Evolutionary conservation across 202 grass and related monocot species (phyloP).

Genomic region (Setaria italica): DNA sequence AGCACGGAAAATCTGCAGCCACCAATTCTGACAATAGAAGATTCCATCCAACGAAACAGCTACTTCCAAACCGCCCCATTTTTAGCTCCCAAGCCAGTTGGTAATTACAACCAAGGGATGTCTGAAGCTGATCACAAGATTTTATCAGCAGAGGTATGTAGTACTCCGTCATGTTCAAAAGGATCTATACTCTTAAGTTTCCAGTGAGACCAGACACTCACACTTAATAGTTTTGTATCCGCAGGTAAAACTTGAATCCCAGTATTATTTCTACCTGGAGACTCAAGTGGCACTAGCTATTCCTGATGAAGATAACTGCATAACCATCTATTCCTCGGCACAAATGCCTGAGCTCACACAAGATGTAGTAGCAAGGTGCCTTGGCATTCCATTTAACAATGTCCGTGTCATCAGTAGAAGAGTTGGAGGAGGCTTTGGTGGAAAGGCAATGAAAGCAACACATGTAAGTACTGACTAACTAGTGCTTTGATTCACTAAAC

Average conservation of each 20-base stretch:
- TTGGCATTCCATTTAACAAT: conserved; percentile 72
- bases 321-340: conserved; percentile 28
- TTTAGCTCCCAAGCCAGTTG: conserved; percentile 52
- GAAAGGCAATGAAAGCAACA: conserved; percentile 64
- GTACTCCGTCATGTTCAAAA: no score
- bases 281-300: conserved; percentile 70
- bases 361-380: conserved; percentile 59
- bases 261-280: conserved; percentile 92
- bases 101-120: conserved; percentile 80
- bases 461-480: conserved; percentile 49
- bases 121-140: conserved; percentile 82
- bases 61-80: conserved; percentile 53
- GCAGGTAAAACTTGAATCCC: conserved; percentile 76
- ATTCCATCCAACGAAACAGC: conserved; percentile 66
- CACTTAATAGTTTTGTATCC: neutral
- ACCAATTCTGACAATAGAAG: conserved; percentile 79
- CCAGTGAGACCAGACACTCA: neutral
- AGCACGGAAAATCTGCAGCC: conserved; percentile 49
- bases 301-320: conserved; percentile 85
- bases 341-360: conserved; percentile 65
- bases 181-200: neutral
- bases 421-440: conserved; percentile 79
- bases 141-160: conserved; percentile 24
- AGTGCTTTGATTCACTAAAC: neutral
- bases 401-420: conserved; percentile 84